Conservation (phyloP, 106 monocot genomes). For the Posidonia australis region DNA sequence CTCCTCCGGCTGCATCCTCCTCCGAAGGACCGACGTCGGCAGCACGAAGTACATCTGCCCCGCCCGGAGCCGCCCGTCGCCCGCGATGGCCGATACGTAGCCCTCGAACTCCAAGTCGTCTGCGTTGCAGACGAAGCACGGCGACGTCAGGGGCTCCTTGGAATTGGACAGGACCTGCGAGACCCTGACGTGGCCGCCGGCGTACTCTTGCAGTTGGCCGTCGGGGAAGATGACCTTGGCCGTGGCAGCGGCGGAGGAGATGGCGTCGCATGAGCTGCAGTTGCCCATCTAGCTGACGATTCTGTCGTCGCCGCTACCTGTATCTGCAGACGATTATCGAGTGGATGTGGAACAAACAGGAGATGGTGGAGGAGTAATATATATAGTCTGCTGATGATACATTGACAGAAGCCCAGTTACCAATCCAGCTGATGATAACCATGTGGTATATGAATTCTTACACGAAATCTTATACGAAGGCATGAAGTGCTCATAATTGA, state of each 20-base stretch:
- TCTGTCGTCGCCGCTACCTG: too few species aligned
- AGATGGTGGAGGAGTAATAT: background rate
- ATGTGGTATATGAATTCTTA: too few species aligned
- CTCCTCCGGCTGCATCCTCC: conserved; percentile 15
- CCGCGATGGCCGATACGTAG: conserved; percentile 6
- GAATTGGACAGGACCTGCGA: conserved; percentile 7
- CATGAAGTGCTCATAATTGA: too few species aligned
- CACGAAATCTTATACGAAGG: too few species aligned
- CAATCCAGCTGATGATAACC: too few species aligned
- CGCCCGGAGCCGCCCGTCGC: conserved; percentile 5
- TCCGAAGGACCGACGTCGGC: conserved; percentile 8
- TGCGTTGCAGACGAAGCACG: conserved; percentile 16
- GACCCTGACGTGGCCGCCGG: conserved; percentile 6
- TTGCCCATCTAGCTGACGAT: conserved; percentile 10
- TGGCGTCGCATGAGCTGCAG: conserved; percentile 3
- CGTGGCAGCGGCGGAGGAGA: background rate
- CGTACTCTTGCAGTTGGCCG: conserved; percentile 18
- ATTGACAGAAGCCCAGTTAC: too few species aligned
- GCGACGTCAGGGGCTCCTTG: background rate
- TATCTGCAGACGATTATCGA: too few species aligned
- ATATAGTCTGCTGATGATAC: too few species aligned
- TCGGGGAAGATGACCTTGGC: conserved; percentile 19
- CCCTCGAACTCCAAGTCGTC: conserved; percentile 27
- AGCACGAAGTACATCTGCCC: conserved; percentile 22
- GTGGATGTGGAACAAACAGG: too few species aligned